Base-by-base conservation (phyloP, 345 rosid genomes). In the Boechera stricta region DNA sequence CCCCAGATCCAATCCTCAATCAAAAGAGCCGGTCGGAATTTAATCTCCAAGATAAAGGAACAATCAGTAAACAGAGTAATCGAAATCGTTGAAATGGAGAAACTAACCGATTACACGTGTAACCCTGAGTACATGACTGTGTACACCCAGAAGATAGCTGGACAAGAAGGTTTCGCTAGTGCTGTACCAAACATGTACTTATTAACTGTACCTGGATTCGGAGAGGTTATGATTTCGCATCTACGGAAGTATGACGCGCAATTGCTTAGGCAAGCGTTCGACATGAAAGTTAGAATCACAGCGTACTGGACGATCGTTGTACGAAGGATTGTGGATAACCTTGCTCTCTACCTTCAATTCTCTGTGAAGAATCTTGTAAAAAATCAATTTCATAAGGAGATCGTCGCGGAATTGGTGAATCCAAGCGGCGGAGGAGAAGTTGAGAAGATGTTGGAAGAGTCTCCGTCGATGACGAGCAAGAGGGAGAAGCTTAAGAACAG, bases 401-500 rank as follows among this genome's bases (percentile, higher is more conserved):
- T 51, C 0, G 29, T 1, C 24, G 69, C 4, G 41, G 73, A 32
- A 67, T 26, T 28, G 16, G 48, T 44, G 48, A 2, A 44, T 44
- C 0, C 48, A 44, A 13, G 16, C 1, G 16, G 2, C 0, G 48
- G 16, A 5, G 48, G 48, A 13, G 48, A 2, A 13, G 5, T 81
- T 3, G 79, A 78, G 28, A 69, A 16, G 45, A 29, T 81, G 73
- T 2, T 83, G 21, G 77, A 57, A 55, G 84, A 84, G 21, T 68
- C 82, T 0, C 60, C 86, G 0, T 59, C 73, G 0, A 54, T 84
- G 5, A 79, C 77, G 1, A 79, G 42, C 3, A 84, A 84, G 72
- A 60, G 84, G 0, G 77, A 78, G 59, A 81, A 72, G 81, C 74
- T 84, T 2, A 80, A 72, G 18, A 73, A 26, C 1, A 81, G 81